A percentile compares a stretch with the other conserved stretches of the same genome.
Conservation (phyloP, 768 basidiomycete species). For the Lentinula guzmanii region DNA sequence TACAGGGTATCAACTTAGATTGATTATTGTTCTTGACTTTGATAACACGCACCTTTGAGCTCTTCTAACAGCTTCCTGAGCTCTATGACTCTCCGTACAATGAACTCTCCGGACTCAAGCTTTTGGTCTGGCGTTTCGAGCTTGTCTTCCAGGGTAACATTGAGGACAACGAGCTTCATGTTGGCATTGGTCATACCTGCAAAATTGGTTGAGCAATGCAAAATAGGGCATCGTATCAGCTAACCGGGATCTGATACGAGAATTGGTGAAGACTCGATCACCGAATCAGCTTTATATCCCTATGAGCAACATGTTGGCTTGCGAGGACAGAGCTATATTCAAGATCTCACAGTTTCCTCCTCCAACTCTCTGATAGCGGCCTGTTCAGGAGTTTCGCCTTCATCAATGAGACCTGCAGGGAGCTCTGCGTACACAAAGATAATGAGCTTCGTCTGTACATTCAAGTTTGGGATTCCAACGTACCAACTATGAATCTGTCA, state of each 20-base stretch:
- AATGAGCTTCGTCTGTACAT: not conserved
- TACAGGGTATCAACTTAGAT: not conserved
- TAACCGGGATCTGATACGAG: constrained; percentile 70
- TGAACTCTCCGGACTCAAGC: constrained; percentile 84
- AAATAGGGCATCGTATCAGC: constrained; percentile 8
- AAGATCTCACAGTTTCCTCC: constrained; percentile 63
- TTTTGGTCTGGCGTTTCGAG: constrained; percentile 67
- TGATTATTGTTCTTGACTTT: not conserved
- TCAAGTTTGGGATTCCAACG: not conserved
- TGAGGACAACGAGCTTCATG: constrained; percentile 79
- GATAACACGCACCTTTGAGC: constrained; percentile 44
- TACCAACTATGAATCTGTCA: constrained; percentile 70
- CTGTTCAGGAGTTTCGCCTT: constrained; percentile 72
- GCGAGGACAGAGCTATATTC: not conserved
- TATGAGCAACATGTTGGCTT: not conserved
- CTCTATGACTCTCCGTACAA: constrained; percentile 67
- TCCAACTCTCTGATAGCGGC: constrained; percentile 84
- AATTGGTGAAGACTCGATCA: constrained; percentile 58
- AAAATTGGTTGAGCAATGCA: constrained; percentile 2
- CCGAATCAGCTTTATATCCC: constrained; percentile 64
- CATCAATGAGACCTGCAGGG: constrained; percentile 62
- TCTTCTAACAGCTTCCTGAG: constrained; percentile 54
- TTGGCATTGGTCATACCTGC: constrained; percentile 91
- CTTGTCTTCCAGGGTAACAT: constrained; percentile 58
- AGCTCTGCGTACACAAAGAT: constrained; percentile 4